phyloP scores from a whole-genome alignment of 2,329 filamentous ascomycete species.

The Exophiala xenobiotica region DNA sequence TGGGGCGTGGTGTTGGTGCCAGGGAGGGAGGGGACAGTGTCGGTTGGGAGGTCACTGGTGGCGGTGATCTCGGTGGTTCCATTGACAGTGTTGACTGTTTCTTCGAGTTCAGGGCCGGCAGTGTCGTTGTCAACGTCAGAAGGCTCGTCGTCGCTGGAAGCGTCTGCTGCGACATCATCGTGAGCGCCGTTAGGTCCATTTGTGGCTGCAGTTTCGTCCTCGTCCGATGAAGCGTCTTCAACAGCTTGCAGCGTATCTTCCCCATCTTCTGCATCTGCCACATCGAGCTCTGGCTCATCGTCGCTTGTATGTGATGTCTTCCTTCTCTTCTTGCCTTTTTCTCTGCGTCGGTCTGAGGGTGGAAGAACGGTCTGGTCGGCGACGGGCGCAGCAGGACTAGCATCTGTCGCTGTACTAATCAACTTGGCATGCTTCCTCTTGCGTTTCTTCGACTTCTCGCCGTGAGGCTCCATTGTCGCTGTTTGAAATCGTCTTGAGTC shows the following conservation, averaged over 20 bases:
- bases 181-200: background rate
- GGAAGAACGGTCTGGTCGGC: slow-evolving; percentile 18
- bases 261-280: slow-evolving; percentile 27
- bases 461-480: slow-evolving; percentile 13
- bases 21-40: slow-evolving; percentile 55
- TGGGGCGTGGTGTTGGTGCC: slow-evolving; percentile 62
- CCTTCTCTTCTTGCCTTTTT: slow-evolving; percentile 40
- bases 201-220: background rate
- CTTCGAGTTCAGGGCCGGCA: slow-evolving; percentile 33
- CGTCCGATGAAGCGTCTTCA: slow-evolving; percentile 1
- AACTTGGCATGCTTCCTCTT: slow-evolving; percentile 45
- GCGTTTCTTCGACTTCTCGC: slow-evolving; percentile 40
- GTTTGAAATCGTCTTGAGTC: slow-evolving; percentile 21
- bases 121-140: slow-evolving; percentile 32
- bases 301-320: slow-evolving; percentile 36
- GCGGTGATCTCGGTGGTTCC: slow-evolving; percentile 17
- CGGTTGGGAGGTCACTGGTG: slow-evolving; percentile 52
- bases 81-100: slow-evolving; percentile 33
- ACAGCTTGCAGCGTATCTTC: slow-evolving; percentile 37
- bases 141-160: slow-evolving; percentile 33
- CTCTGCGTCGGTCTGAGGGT: slow-evolving; percentile 28
- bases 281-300: slow-evolving; percentile 13
- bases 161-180: slow-evolving; percentile 35
- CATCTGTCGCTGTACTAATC: slow-evolving; percentile 28
- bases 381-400: slow-evolving; percentile 12